These are phyloP conservation scores for Suhomyces ambrosiae DNA, from an alignment of 1,139 yeast genomes.

Conservation along the genomic window DNA sequence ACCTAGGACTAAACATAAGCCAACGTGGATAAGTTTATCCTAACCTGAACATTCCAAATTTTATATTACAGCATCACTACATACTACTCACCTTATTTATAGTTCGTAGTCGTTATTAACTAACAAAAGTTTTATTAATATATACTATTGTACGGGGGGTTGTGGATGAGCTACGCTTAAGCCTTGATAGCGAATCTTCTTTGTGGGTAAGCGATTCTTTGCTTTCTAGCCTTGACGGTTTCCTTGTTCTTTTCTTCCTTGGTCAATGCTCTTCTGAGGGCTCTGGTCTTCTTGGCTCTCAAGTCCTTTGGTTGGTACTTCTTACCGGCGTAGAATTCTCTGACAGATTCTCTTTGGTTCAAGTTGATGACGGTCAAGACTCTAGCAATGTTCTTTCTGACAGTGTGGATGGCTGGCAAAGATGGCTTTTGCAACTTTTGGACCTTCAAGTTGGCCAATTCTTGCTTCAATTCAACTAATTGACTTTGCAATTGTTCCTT, in stretches of 20 bases:
- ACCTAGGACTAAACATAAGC: no score
- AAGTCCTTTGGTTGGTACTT: slow-evolving; percentile 98
- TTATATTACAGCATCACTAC: no score
- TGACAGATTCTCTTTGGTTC: slow-evolving; percentile 94
- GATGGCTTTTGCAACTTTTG: slow-evolving; percentile 92
- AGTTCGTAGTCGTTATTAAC: slow-evolving; percentile 5
- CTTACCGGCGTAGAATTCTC: slow-evolving; percentile 95
- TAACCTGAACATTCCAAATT: no score
- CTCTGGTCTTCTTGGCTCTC: slow-evolving; percentile 99
- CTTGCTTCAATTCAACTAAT: slow-evolving; percentile 95
- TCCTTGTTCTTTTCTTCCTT: slow-evolving; percentile 77
- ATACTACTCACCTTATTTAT: no score
- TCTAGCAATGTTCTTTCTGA: slow-evolving; percentile 98
- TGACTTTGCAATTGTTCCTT: slow-evolving; percentile 95
- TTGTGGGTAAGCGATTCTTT: slow-evolving; percentile 94
- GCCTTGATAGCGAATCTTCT: slow-evolving; percentile 99
- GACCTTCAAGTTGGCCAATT: slow-evolving; percentile 93
- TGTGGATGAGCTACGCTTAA: slow-evolving; percentile 43
- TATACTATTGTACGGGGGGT: slow-evolving; percentile 14
- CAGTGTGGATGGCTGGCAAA: slow-evolving; percentile 92
- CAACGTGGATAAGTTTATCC: no score
- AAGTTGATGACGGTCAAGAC: slow-evolving; percentile 96
- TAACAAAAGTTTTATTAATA: slow-evolving; percentile 12
- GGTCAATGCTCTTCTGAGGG: slow-evolving; percentile 96
- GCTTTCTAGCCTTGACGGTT: slow-evolving; percentile 91